Evolutionary conservation across 352 stramenopile species (phyloP), one percentile per base, ranked within the genome.

Genomic region (Phytophthora megakarya): DNA sequence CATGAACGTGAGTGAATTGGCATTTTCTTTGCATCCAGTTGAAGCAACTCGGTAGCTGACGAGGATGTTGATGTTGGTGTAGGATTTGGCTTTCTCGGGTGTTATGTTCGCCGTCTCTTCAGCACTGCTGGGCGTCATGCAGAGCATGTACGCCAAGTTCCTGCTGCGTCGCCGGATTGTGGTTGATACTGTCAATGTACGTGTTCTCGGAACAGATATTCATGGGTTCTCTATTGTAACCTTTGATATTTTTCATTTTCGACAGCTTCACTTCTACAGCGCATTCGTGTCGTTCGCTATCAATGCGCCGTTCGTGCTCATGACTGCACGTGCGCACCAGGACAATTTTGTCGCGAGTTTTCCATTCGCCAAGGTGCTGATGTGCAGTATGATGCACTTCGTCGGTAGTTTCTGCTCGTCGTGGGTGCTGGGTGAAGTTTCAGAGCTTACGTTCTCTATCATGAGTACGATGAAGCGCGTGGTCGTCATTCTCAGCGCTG

Each of bases 401-500:
- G 67, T 89, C 4, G 84, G 82, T 39, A 92, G 81, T 69, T 91
- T 92, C 59, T 88, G 85, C 61, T 84, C 85, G 39, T 90, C 81
- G 23, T 84, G 89, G 65, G 82, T 95, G 50, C 76, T 95, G 23
- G 87, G 87, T 49, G 84, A 95, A 58, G 87, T 95, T 37, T 89
- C 87, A 16, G 87, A 95, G 68, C 82, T 95, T 33, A 93, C 87
- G 43, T 95, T 92, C 72, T 95, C 87, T 48, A 95, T 95, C 72
- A 95, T 95, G 87, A 88, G 83, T 62, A 95, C 87, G 21, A 93
- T 95, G 85, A 93, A 94, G 75, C 87, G 87, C 12, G 82, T 94
- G 49, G 87, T 95, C 54, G 87, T 95, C 61, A 92, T 95, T 61
- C 66, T 93, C 28, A 92, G 87, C 51, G 85, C 87, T 2, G 80